Percentiles rank a stretch among this genome's conserved stretches.
These are phyloP conservation scores for Parietaria judaica DNA, from an alignment of 306 rosid species.

Conservation along the genomic window DNA sequence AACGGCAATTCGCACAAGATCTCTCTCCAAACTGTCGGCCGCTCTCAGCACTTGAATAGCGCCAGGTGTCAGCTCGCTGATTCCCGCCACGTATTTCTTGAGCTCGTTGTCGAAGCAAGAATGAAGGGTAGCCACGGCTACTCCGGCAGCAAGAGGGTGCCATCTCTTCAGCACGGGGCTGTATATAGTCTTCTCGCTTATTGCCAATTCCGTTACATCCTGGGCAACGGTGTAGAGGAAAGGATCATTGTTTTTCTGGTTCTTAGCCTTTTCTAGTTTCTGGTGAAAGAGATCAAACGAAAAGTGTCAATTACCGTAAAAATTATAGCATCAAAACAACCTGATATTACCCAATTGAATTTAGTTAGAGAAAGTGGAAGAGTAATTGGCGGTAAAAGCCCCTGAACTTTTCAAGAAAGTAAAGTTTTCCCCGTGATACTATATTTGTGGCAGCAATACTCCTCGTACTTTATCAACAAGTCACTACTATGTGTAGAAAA, in stretches of 20 bases:
- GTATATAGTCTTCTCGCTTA: constrained; percentile 61
- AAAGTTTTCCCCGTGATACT: too few relatives aligned
- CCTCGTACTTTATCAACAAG: too few relatives aligned
- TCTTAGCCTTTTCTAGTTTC: constrained; percentile 64
- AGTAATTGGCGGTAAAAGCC: too few relatives aligned
- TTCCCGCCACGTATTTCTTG: constrained; percentile 51
- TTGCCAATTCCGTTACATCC: constrained; percentile 57
- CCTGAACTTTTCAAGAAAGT: too few relatives aligned
- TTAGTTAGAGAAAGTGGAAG: too few relatives aligned
- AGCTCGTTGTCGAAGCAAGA: constrained; percentile 75
- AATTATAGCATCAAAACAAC: too few relatives aligned
- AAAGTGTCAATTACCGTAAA: background rate
- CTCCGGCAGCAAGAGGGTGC: constrained; percentile 86
- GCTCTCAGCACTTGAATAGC: constrained; percentile 70
- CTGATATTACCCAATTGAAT: too few relatives aligned
- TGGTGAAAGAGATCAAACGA: constrained; percentile 37
- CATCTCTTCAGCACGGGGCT: constrained; percentile 80
- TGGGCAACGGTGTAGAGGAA: constrained; percentile 60
- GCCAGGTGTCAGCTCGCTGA: constrained; percentile 70
- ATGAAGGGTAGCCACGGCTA: constrained; percentile 81
- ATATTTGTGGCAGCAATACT: too few relatives aligned
- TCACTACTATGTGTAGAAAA: too few relatives aligned
- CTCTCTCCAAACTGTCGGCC: constrained; percentile 91
- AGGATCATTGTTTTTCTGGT: constrained; percentile 43
- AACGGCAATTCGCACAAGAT: constrained; percentile 93